Conservation (phyloP, 371 early-diverging fungal genomes). For the Mortierella sp. region DNA sequence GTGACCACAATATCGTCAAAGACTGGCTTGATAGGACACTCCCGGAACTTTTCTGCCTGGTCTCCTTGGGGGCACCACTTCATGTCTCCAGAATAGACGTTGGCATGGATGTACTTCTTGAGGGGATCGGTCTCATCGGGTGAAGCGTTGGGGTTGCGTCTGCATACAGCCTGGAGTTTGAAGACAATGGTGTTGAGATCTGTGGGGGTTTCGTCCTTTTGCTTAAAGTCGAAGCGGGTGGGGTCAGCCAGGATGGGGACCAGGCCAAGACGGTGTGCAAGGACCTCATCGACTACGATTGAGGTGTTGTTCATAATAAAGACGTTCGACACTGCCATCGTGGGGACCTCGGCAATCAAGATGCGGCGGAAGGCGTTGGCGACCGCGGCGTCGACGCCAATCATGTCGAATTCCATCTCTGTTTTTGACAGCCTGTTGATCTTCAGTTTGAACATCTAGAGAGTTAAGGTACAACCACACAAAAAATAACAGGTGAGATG, state of each 20-base stretch:
- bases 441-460: slow-evolving; percentile 76
- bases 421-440: slow-evolving; percentile 75
- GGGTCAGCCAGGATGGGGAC: slow-evolving; percentile 96
- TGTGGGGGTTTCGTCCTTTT: slow-evolving; percentile 81
- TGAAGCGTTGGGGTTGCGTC: slow-evolving; percentile 71
- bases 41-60: slow-evolving; percentile 80
- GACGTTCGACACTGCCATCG: slow-evolving; percentile 98
- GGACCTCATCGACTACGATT: slow-evolving; percentile 97
- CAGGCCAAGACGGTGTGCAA: slow-evolving; percentile 98
- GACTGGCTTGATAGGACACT: slow-evolving; percentile 79
- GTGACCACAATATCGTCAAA: slow-evolving; percentile 93
- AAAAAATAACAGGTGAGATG: background rate
- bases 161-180: slow-evolving; percentile 84
- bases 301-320: slow-evolving; percentile 96
- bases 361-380: slow-evolving; percentile 98
- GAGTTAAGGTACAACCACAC: background rate
- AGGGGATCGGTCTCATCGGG: slow-evolving; percentile 79
- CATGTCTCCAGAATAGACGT: slow-evolving; percentile 87
- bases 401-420: slow-evolving; percentile 95
- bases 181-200: slow-evolving; percentile 97
- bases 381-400: slow-evolving; percentile 94
- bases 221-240: slow-evolving; percentile 79
- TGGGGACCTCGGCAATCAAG: slow-evolving; percentile 96
- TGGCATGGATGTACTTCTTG: slow-evolving; percentile 56
- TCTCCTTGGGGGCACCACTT: slow-evolving; percentile 92